A percentile compares a stretch with the other conserved stretches of the same genome.
Evolutionary conservation across 371 early-diverging fungal species (phyloP).

Genomic region (Rhizopus sp.): DNA sequence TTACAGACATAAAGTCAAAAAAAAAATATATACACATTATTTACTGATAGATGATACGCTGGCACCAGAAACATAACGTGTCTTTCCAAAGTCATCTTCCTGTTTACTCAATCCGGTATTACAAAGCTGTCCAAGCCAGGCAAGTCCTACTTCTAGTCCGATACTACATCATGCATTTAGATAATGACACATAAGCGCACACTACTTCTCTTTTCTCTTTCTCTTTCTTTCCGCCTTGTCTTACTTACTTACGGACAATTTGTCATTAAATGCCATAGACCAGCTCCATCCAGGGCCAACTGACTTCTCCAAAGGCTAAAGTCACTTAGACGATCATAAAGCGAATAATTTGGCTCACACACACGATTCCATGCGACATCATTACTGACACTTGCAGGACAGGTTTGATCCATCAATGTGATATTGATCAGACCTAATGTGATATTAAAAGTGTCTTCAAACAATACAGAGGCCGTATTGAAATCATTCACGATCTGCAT

Average conservation of each 20-base stretch:
- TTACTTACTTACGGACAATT: conserved; percentile 63
- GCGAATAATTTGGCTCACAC: conserved; percentile 72
- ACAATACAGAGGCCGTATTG: conserved; percentile 80
- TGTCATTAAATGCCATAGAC: conserved; percentile 95
- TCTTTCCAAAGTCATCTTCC: conserved; percentile 33
- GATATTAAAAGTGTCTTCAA: conserved; percentile 91
- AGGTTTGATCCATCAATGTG: conserved; percentile 62
- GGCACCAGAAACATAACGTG: conserved; percentile 75
- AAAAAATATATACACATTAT: not conserved
- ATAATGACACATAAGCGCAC: not conserved
- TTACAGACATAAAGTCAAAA: not conserved
- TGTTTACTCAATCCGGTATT: conserved; percentile 48
- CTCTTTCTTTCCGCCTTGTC: not conserved
- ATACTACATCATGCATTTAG: conserved; percentile 39
- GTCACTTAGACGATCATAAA: conserved; percentile 82
- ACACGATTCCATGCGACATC: conserved; percentile 73
- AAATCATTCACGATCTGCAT: conserved; percentile 75
- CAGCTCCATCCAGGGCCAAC: conserved; percentile 69
- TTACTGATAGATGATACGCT: conserved; percentile 82
- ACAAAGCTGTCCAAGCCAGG: conserved; percentile 88
- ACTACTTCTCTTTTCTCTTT: not conserved
- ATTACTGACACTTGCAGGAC: conserved; percentile 48
- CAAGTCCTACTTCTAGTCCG: conserved; percentile 90
- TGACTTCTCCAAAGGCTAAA: conserved; percentile 89
- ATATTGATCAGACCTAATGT: conserved; percentile 84